Evolutionary conservation across 148 eudicot species (phyloP).

Genomic region (Amaranthus palmeri): DNA sequence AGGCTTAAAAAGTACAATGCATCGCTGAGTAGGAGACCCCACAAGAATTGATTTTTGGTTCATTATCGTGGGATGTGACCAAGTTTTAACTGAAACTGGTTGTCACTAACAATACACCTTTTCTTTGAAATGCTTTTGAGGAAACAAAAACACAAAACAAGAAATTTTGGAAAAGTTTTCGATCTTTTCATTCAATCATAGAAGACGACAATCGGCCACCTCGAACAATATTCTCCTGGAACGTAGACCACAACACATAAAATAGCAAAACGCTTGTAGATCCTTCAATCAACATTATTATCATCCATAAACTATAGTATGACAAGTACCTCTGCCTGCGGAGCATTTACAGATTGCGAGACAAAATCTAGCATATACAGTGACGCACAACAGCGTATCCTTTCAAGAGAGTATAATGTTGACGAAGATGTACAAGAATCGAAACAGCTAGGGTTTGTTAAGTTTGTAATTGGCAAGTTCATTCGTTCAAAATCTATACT

Average conservation of each 20-base stretch:
- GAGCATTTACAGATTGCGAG: no score
- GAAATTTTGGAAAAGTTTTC: no score
- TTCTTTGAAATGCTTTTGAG: no score
- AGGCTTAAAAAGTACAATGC: no score
- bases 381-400: not conserved
- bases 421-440: slow-evolving; percentile 1
- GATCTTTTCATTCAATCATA: not conserved
- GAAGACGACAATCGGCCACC: not conserved
- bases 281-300: not conserved
- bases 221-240: not conserved
- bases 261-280: no score
- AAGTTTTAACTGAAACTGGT: no score
- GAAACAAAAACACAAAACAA: no score
- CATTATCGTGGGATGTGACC: no score
- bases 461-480: not conserved
- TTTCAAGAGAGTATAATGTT: not conserved
- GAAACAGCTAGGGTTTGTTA: not conserved
- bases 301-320: not conserved
- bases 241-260: not conserved
- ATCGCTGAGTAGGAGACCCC: no score
- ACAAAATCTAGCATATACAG: not conserved
- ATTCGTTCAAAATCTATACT: slow-evolving; percentile 11
- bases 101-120: no score
- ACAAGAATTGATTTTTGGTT: no score
- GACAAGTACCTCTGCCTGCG: not conserved